Conservation (phyloP, 2,329 filamentous ascomycete genomes). For the Tolypocladium guangdongense region DNA sequence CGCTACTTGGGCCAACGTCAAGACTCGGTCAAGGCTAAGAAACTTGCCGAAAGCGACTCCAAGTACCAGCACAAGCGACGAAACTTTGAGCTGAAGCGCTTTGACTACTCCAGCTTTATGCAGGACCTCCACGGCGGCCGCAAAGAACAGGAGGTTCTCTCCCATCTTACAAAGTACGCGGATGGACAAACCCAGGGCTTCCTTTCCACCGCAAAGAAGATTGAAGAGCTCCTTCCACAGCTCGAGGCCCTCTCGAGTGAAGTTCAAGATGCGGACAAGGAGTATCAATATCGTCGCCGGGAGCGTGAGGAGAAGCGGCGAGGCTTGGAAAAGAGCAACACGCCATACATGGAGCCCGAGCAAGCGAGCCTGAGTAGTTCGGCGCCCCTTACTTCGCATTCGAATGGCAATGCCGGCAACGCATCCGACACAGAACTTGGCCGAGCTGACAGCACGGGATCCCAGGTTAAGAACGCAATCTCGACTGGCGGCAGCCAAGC, state of each 20-base stretch:
- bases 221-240: conserved; percentile 78
- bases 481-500: conserved; percentile 30
- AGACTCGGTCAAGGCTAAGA: conserved; percentile 95
- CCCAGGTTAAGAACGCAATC: conserved; percentile 46
- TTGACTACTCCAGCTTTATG: conserved; percentile 99
- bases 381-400: conserved; percentile 15
- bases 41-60: conserved; percentile 84
- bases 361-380: conserved; percentile 32
- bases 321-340: conserved; percentile 77
- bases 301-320: conserved; percentile 92
- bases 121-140: conserved; percentile 98
- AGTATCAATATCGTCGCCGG: conserved; percentile 90
- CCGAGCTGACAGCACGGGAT: conserved; percentile 63
- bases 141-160: conserved; percentile 94
- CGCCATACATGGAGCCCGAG: conserved; percentile 60
- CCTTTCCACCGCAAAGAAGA: conserved; percentile 70
- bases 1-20: conserved; percentile 93
- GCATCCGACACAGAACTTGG: conserved; percentile 59
- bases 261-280: conserved; percentile 89
- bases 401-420: conserved; percentile 36
- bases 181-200: conserved; percentile 81
- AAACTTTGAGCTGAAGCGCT: conserved; percentile 93
- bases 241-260: conserved; percentile 80
- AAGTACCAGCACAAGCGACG: conserved; percentile 92
- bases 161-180: conserved; percentile 87